These are phyloP conservation scores for Ogataea saltuana DNA, from an alignment of 805 yeast genomes.

Conservation along the genomic window DNA sequence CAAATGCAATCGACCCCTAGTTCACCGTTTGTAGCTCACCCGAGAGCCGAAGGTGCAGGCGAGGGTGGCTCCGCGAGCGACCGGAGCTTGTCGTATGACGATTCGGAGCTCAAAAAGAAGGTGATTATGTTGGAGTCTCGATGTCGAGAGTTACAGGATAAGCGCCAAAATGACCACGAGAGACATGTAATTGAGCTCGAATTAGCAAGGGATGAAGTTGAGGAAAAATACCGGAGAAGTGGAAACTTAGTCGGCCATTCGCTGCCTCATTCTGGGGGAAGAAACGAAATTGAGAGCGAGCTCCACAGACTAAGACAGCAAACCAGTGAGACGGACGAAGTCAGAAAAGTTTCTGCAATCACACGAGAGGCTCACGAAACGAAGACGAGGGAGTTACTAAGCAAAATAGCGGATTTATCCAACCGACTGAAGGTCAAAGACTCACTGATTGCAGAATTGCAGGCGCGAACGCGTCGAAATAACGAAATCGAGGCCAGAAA, in stretches of 20 bases:
- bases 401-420: slow-evolving; percentile 20
- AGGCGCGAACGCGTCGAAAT: slow-evolving; percentile 5
- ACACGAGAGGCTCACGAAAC: too few relatives aligned
- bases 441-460: slow-evolving; percentile 13
- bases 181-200: slow-evolving; percentile 3
- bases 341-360: too few relatives aligned
- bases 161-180: slow-evolving; percentile 7
- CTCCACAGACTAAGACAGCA: too few relatives aligned
- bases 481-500: slow-evolving; percentile 35
- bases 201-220: slow-evolving; percentile 5
- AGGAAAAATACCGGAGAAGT: too few relatives aligned
- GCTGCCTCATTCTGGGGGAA: too few relatives aligned
- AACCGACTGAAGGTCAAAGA: slow-evolving; percentile 17
- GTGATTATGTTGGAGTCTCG: slow-evolving; percentile 1
- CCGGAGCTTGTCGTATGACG: neutral
- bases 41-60: slow-evolving; percentile 1
- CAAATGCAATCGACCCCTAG: slow-evolving; percentile 15
- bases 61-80: neutral
- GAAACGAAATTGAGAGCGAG: too few relatives aligned
- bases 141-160: slow-evolving; percentile 5
- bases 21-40: slow-evolving; percentile 23
- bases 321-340: too few relatives aligned
- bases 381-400: slow-evolving; percentile 1
- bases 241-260: too few relatives aligned
- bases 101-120: neutral